Evolutionary conservation across 2,329 filamentous ascomycete genomes (phyloP).

Genomic region (Ilyonectria sp.): DNA sequence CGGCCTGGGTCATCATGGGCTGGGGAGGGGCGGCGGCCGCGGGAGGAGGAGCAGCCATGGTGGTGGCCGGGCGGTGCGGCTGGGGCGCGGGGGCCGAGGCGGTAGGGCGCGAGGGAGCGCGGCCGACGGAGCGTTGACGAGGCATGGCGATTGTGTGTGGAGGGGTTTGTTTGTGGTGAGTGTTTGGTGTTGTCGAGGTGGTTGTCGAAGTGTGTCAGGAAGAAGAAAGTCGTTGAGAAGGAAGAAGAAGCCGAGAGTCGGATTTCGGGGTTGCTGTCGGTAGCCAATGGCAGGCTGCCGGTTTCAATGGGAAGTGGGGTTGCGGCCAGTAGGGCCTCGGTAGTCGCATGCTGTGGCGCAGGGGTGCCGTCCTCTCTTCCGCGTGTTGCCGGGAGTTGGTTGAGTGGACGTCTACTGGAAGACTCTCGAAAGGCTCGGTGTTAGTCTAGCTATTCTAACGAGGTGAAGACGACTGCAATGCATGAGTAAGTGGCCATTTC

Average conservation of each 20-base stretch:
- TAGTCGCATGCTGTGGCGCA: constrained; percentile 23
- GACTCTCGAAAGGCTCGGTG: constrained; percentile 4
- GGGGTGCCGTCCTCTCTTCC: not conserved
- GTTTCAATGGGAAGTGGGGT: constrained; percentile 42
- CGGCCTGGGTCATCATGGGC: constrained; percentile 40
- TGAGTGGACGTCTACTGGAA: constrained; percentile 3
- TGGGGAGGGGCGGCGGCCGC: constrained; percentile 55
- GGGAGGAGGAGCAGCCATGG: constrained; percentile 72
- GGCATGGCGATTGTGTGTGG: constrained; percentile 68
- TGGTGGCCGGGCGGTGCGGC: constrained; percentile 79
- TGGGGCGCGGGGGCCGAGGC: constrained; percentile 71
- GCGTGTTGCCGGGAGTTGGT: constrained; percentile 12
- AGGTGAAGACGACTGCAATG: too few relatives aligned
- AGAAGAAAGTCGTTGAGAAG: constrained; percentile 25
- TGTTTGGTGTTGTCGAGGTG: constrained; percentile 15
- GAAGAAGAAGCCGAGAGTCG: constrained; percentile 39
- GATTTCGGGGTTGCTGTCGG: constrained; percentile 38
- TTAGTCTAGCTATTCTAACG: too few relatives aligned
- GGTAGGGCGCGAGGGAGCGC: constrained; percentile 77
- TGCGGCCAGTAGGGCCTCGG: constrained; percentile 41
- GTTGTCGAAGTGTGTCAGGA: constrained; percentile 5
- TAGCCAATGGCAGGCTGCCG: constrained; percentile 49
- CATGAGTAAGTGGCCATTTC: not conserved
- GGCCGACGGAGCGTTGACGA: constrained; percentile 81
- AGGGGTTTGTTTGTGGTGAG: constrained; percentile 21